phyloP scores from a whole-genome alignment of 2,329 filamentous ascomycete genomes.

The Xylariaceae sp. region DNA sequence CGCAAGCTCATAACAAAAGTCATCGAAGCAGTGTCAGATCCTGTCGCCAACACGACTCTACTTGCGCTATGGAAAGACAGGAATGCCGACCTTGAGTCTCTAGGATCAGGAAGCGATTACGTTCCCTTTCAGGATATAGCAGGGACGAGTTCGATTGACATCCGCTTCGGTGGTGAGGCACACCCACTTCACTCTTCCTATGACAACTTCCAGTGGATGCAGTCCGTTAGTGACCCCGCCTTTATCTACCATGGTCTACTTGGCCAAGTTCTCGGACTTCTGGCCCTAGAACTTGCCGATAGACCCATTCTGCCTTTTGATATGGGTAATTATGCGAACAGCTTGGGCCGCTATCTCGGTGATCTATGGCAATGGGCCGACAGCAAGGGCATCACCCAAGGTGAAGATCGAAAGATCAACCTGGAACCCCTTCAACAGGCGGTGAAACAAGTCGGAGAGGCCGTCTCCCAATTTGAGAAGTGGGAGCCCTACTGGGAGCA shows the following conservation, averaged over 20 bases:
- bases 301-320: constrained; percentile 78
- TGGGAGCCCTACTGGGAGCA: constrained; percentile 78
- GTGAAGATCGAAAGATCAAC: constrained; percentile 38
- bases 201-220: constrained; percentile 85
- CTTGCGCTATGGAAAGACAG: constrained; percentile 69
- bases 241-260: constrained; percentile 77
- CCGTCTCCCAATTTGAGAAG: constrained; percentile 60
- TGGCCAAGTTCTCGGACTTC: constrained; percentile 70
- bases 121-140: constrained; percentile 88
- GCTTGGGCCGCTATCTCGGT: constrained; percentile 58
- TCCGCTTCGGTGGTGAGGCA: constrained; percentile 64
- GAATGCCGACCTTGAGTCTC: constrained; percentile 55
- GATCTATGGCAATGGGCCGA: constrained; percentile 62
- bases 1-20: constrained; percentile 65
- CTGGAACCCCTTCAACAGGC: constrained; percentile 59
- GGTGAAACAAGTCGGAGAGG: constrained; percentile 51
- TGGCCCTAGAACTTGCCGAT: constrained; percentile 82
- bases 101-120: constrained; percentile 75
- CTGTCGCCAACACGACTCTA: constrained; percentile 64
- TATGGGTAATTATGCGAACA: constrained; percentile 63
- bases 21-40: constrained; percentile 69
- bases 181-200: constrained; percentile 79
- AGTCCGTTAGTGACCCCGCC: constrained; percentile 69
- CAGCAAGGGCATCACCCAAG: constrained; percentile 42
- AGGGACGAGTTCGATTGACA: constrained; percentile 80